Evolutionary conservation across 2,329 filamentous ascomycete genomes (phyloP).

Genomic region (Dactylonectria macrodidyma): DNA sequence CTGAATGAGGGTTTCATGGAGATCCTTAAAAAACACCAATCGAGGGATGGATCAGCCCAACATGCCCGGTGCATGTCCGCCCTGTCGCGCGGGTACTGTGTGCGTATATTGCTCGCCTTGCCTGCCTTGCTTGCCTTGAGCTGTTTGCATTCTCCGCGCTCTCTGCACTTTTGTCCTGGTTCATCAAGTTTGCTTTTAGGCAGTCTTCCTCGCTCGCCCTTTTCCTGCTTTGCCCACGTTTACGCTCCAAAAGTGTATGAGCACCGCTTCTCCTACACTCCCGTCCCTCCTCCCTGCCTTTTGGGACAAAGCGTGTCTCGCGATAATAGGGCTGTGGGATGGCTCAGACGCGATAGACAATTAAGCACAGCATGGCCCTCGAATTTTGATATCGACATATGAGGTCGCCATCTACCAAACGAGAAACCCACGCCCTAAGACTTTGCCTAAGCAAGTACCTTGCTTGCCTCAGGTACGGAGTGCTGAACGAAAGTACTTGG

Average conservation of each 20-base stretch:
- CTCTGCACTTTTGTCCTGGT: conserved; percentile 2
- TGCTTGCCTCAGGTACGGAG: conserved; percentile 6
- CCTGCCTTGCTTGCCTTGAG: neutral
- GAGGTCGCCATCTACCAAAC: conserved; percentile 13
- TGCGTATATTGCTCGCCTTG: neutral
- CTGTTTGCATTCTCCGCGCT: neutral
- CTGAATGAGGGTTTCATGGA: conserved; percentile 18
- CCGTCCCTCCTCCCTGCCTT: conserved; percentile 3
- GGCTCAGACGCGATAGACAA: conserved; percentile 2
- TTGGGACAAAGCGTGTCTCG: conserved; percentile 11
- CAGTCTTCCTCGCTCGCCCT: neutral
- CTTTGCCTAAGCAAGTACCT: conserved; percentile 6
- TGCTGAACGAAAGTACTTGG: conserved; percentile 10
- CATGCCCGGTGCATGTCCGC: conserved; percentile 14
- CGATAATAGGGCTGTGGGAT: conserved; percentile 10
- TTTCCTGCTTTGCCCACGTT: neutral
- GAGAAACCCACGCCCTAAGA: conserved; percentile 13
- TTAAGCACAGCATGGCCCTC: neutral
- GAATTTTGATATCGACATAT: neutral
- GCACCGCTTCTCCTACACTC: conserved; percentile 2
- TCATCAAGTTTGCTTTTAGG: conserved; percentile 11
- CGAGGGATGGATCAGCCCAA: conserved; percentile 27
- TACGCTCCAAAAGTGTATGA: neutral
- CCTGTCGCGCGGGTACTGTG: neutral
- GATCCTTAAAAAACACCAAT: conserved; percentile 15